Evolutionary conservation across 2,329 filamentous ascomycete genomes (phyloP), one percentile per base, ranked within the genome.

Genomic region (Dactylellina haptotyla): DNA sequence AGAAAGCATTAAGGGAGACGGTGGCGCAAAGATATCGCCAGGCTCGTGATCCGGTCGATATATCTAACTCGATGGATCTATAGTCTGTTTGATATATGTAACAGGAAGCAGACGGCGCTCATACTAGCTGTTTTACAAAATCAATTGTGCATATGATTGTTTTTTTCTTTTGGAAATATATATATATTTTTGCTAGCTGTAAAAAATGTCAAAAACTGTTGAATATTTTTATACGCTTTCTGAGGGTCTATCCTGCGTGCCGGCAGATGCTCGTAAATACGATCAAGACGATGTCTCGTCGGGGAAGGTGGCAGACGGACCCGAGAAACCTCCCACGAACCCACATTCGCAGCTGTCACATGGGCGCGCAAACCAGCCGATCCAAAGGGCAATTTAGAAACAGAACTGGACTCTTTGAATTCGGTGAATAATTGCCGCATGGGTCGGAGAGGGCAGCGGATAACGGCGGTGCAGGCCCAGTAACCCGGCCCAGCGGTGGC

Each of bases 141-240:
- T 26, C 63, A 18, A 67, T 48, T 67, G 43, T 66, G 62, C 59
- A 67, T 59, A 67, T 67, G 50, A 45, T 57, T 64, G 41, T 50
- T 28, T 4, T 32, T 34, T 43, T 9, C n/a, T 43, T 43, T 43
- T 50, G 18, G 8, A n/a, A 8, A 16, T 25, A 46, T n/a, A n/a
- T n/a, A 45, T 20, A 20, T 14, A 34, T 34, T 64, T 28, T 67
- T n/a, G n/a, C n/a, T 50, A 53, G 32, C 46, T 67, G 63, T 58
- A 59, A 58, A 67, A 57, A 57, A 23, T 39, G 34, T 39, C 34
- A 43, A 43, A 41, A 43, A 37, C 20, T 23, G 4, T 23, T 8
- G 12, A 45, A 20, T 45, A 20, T n/a, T n/a, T n/a, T n/a, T n/a
- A n/a, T n/a, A n/a, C n/a, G n/a, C 18, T n/a, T 4, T 45, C n/a